Evolutionary conservation across 306 rosid species (phyloP), one percentile per base, ranked within the genome.

Genomic region (Corylus avellana): DNA sequence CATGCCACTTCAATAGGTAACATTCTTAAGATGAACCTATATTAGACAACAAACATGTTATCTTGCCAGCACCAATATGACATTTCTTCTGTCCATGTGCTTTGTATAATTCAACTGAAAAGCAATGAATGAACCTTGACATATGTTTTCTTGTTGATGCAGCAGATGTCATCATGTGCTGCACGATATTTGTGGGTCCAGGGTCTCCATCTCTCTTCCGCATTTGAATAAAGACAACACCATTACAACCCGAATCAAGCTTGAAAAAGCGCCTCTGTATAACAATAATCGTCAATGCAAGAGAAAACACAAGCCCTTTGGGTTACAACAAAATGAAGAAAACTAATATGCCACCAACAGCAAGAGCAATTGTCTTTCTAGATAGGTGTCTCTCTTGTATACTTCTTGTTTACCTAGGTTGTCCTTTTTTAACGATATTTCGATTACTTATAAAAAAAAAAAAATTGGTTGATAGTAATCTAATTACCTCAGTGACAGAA

Each of bases 181-280:
- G 89, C 75, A 87, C 98, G 69, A 95, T 86, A 70, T 87, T 91
- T n/a, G 70, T 88, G 79, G 98, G 97, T 77, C 96, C 56, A 57
- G 87, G 86, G 61, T 90, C 94, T 77, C 90, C 93, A 66, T 87
- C 92, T 81, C 67, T 88, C 76, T 84, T 95, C 81, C 88, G 80
- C 98, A 95, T 92, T 92, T 95, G 98, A 83, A 95, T 84, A 76
- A 95, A 90, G 77, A 90, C 89, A 13, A 95, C 91, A 83, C 98
- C 98, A 73, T 92, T 91, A 77, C 98, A 95, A 39, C 98, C 98
- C 11, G 96, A 87, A 68, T 95, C 98, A 75, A 92, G 94, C 86
- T 85, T 89, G 83, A 87, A 56, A 85, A 95, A 91, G 71, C 86
- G 86, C 80, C 97, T 89, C 97, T 91, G 89, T 20, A 87, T 81